phyloP scores from a whole-genome alignment of 306 rosid species.

The Elaeagnus macrophylla region DNA sequence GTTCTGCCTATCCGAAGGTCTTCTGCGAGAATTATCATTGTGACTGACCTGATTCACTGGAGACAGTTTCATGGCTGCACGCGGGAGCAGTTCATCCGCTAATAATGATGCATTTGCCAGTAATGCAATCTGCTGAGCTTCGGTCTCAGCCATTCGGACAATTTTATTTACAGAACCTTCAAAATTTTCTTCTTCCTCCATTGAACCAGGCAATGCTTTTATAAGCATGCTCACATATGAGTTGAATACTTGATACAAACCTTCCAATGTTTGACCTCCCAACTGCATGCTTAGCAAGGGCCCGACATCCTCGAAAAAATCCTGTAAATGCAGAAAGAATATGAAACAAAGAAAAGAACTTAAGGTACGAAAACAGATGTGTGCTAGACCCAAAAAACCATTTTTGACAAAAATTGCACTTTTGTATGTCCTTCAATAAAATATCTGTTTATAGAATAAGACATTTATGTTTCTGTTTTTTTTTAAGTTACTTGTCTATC shows the following conservation, averaged over 20 bases:
- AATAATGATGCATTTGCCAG: conserved; percentile 93
- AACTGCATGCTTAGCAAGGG: conserved; percentile 97
- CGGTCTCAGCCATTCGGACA: conserved; percentile 86
- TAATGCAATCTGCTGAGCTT: conserved; percentile 93
- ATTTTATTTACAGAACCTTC: conserved; percentile 77
- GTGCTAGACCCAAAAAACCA: too few relatives aligned
- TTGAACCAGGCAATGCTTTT: conserved; percentile 81
- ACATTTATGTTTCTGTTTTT: too few relatives aligned
- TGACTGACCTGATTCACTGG: conserved; percentile 47
- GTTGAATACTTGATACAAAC: conserved; percentile 81
- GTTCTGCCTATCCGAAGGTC: conserved; percentile 72
- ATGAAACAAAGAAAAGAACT: not conserved
- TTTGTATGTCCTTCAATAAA: too few relatives aligned
- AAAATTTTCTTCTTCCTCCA: conserved; percentile 88
- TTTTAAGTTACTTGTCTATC: too few relatives aligned
- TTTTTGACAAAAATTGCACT: too few relatives aligned
- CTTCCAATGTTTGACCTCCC: conserved; percentile 95
- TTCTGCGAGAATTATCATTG: conserved; percentile 66
- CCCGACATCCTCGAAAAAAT: conserved; percentile 96
- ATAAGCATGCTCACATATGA: conserved; percentile 71
- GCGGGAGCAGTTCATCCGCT: conserved; percentile 92
- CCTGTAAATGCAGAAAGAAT: conserved; percentile 40
- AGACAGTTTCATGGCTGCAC: conserved; percentile 93
- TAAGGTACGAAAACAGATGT: too few relatives aligned
- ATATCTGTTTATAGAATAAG: too few relatives aligned